Evolutionary conservation across 2,329 filamentous ascomycete genomes (phyloP), one percentile per base, ranked within the genome.

Genomic region (Penicillium sp.): DNA sequence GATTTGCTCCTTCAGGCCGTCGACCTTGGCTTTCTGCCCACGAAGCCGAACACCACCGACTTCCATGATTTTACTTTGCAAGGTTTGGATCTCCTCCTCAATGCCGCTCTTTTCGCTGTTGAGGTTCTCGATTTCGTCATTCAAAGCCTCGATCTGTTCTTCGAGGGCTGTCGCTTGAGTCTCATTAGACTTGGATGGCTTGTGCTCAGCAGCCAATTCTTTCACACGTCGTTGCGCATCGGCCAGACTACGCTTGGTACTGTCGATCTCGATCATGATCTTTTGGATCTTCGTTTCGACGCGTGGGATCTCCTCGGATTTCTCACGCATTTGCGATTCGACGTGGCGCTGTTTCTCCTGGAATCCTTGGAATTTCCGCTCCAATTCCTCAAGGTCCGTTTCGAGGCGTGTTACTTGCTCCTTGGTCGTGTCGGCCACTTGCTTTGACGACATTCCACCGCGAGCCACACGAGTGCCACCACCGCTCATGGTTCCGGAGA

Each of bases 51-150:
- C 88, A 65, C 92, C 92, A 57, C 92, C 92, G 47, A 95, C 83
- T 64, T 95, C 84, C 92, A 98, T 96, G 57, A 98, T 98, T 72
- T 89, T 94, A 73, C 92, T 83, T 60, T 98, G 90, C 1, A 98
- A 73, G 13, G 75, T 75, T 66, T 94, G 90, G 66, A 98, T 96
- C 64, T 96, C 92, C 16, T 82, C 81, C 60, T 98, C 92, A 6
- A 95, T 80, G 30, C 82, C 92, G 1, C 85, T 79, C n/a, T 85
- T 95, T 65, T 96, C 87, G 7, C 77, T 73, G 44, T 80, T 85
- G 7, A 98, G 75, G 54, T 83, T 84, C 41, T 84, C 78, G 8
- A 95, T 78, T 54, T 95, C 86, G 50, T 78, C 79, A 55, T 87
- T 79, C 45, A 93, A 73, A 42, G 79, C 77, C 6, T 74, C 69